phyloP scores from a whole-genome alignment of 2,329 filamentous ascomycete species.

The Calonectria naviculata region DNA sequence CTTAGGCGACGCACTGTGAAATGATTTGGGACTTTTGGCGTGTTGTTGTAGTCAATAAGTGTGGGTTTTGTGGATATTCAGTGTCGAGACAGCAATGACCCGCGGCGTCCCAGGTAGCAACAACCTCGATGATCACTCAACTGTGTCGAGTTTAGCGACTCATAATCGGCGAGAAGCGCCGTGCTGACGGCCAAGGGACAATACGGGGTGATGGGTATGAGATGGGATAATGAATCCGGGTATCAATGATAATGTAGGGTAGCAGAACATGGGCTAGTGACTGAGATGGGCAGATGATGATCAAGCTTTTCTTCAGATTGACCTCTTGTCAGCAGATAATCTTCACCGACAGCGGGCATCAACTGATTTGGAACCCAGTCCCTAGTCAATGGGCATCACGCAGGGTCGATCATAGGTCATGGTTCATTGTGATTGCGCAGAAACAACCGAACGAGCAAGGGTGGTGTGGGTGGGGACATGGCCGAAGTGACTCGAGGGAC shows the following conservation, averaged over 20 bases:
- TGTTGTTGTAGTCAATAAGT: background rate
- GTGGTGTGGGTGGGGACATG: background rate
- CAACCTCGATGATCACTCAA: background rate
- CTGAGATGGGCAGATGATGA: conserved; percentile 3
- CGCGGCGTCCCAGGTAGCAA: background rate
- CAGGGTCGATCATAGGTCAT: background rate
- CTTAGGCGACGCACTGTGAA: too few species aligned
- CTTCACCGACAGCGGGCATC: background rate
- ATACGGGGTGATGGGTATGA: background rate
- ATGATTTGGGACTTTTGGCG: too few species aligned
- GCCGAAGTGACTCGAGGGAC: background rate
- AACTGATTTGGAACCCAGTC: conserved; percentile 1
- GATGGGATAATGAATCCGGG: background rate
- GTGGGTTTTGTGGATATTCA: background rate
- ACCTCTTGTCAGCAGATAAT: background rate
- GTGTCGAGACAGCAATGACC: background rate
- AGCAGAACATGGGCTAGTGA: background rate
- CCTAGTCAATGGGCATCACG: background rate
- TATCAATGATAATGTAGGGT: background rate
- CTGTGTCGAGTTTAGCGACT: background rate
- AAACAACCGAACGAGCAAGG: background rate
- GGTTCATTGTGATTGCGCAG: background rate
- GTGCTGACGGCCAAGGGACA: background rate
- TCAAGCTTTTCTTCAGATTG: background rate
- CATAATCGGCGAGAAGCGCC: background rate